These are phyloP conservation scores for Pythium phragmitis DNA, from an alignment of 352 stramenopile species.

Conservation along the genomic window DNA sequence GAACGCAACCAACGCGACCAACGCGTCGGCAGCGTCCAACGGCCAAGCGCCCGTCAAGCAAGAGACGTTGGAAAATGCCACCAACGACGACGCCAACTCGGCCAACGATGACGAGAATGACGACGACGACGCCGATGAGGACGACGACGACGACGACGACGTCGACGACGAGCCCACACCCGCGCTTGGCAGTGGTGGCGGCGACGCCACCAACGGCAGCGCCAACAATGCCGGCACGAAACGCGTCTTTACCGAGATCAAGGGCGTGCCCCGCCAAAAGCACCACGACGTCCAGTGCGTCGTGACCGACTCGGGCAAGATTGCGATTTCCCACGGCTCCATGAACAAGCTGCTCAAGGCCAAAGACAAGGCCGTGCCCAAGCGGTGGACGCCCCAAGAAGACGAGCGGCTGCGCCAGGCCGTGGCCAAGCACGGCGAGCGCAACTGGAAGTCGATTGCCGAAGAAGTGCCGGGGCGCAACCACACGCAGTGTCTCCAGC, in stretches of 20 bases:
- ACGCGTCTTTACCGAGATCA: slow-evolving; percentile 83
- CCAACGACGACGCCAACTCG: background rate
- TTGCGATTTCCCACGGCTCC: slow-evolving; percentile 44
- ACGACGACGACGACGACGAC: slow-evolving; percentile 23
- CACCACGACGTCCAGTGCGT: slow-evolving; percentile 67
- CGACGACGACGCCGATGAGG: slow-evolving; percentile 24
- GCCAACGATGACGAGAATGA: slow-evolving; percentile 8
- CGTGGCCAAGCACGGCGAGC: slow-evolving; percentile 73
- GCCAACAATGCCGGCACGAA: slow-evolving; percentile 39
- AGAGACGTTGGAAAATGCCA: background rate
- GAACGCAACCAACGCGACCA: slow-evolving; percentile 32
- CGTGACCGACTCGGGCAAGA: slow-evolving; percentile 39
- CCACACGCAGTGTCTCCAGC: slow-evolving; percentile 89
- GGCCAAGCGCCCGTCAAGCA: background rate
- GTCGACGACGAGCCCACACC: slow-evolving; percentile 23
- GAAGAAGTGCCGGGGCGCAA: slow-evolving; percentile 82
- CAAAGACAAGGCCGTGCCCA: slow-evolving; percentile 81
- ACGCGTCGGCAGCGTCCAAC: slow-evolving; percentile 1
- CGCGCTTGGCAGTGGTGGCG: background rate
- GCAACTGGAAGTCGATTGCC: slow-evolving; percentile 89
- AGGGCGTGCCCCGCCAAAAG: slow-evolving; percentile 78
- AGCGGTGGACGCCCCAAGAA: slow-evolving; percentile 78
- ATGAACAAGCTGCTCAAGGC: slow-evolving; percentile 78
- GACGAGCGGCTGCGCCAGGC: slow-evolving; percentile 78
- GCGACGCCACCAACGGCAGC: background rate